Base-by-base conservation (phyloP, 257 asterid genomes). In the Buddleja alternifolia region DNA sequence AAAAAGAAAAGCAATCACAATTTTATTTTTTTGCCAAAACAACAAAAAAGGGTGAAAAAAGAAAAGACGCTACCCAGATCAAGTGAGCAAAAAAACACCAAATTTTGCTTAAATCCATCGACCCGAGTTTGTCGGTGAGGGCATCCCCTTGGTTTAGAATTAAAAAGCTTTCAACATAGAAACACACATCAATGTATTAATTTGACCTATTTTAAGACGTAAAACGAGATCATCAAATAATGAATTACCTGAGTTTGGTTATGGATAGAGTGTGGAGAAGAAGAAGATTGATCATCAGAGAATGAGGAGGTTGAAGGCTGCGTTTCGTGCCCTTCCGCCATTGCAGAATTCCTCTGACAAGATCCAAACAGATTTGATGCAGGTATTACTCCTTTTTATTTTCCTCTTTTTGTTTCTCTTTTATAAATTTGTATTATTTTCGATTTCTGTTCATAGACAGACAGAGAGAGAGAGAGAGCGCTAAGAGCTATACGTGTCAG, bases 241-340 rank as follows among this genome's bases (percentile, higher is more conserved):
- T 39, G 48, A 29, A 29, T 10, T 11, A 77, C 85, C 83, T 77
- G 76, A 14, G 74, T 6, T 60, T 70, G 71, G 63, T 62, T 58
- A 56, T 67, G 32, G 53, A 42, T 47, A 21, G 82, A 65, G 40
- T 69, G n/a, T n/a, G n/a, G 76, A 25, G 60, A 78, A 29, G 81
- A 65, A 46, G 70, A 56, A 44, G 78, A 75, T 41, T 79, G 84
- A 67, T 82, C 80, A 66, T 82, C 66, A 12, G 84, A 79, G n/a
- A n/a, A n/a, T n/a, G n/a, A 24, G 70, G 34, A 29, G 5, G 34
- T 74, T 25, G 77, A 76, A 52, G 83, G 73, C 39, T 59, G 76
- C 42, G 60, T 44, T 53, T 34, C 80, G 36, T 55, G 62, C 16
- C 52, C 61, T 15, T 78, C 84, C 63, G 84, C 83, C 88, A 83